Evolutionary conservation across 805 yeast genomes (phyloP), one percentile per base, ranked within the genome.

Genomic region (Ogataea siamensis): DNA sequence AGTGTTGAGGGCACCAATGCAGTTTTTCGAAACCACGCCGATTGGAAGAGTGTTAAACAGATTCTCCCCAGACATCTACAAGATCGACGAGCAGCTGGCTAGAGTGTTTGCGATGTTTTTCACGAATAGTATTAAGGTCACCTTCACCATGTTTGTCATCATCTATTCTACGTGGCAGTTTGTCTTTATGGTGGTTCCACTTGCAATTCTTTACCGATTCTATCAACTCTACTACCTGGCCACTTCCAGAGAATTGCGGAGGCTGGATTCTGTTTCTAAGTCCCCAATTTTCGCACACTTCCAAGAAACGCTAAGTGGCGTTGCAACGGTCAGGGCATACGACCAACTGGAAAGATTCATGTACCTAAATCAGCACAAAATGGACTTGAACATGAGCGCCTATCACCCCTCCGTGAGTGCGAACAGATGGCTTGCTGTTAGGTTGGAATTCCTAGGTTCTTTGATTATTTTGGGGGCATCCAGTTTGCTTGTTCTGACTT

Each of bases 361-460:
- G 29, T 76, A 68, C 50, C 70, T 83, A 59, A 84, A 83, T 57
- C 76, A 77, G 54, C 66, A 74, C 27, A 76, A 85, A 57, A 74
- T 89, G 53, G 98, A 93, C 57, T 76, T 75, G 53, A 91, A 93
- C 60, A 78, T 91, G 83, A 74, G 84, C 52, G 98, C 98, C 0
- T 87, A 77, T 55, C 94, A 87, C 70, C 96, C 97, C 19, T 75
- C 95, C 8, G 79, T 88, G 40, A 83, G 86, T 58, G 89, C 96
- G 9, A 93, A 94, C 62, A 79, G 99, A 67, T 93, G 99, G 99
- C 74, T 93, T 45, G 96, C 98, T 7, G 95, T 87, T 8, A 76
- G 99, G 56, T 72, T 93, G 43, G 98, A 94, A 63, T 80, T 86
- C 47, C 69, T 93, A 49, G 98, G 99, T 21, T 84, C 97, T 2